Percentiles rank a stretch among this genome's conserved stretches.
These are phyloP conservation scores for Fusarium mexicanum DNA, from an alignment of 2,329 filamentous ascomycete species.

Conservation along the genomic window DNA sequence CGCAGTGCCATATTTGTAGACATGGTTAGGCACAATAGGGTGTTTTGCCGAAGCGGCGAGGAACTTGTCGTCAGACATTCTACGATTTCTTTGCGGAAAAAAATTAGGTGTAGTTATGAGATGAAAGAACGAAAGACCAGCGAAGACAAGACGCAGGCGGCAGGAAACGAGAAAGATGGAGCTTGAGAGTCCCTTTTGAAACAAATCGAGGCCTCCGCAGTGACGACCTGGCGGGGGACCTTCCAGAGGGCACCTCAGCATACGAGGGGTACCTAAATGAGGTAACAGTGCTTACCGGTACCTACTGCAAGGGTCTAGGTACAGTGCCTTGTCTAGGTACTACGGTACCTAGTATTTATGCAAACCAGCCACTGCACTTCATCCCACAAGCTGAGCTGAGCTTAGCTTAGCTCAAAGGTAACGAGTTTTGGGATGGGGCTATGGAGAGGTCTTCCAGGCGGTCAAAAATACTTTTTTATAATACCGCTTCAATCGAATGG, in stretches of 20 bases:
- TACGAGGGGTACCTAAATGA: conserved; percentile 14
- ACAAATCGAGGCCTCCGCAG: conserved; percentile 32
- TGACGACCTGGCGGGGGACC: conserved; percentile 29
- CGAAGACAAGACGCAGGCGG: conserved; percentile 9
- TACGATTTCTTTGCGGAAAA: conserved; percentile 11
- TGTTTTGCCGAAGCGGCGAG: conserved; percentile 70
- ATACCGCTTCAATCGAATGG: conserved; percentile 20
- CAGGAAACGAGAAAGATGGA: conserved; percentile 36
- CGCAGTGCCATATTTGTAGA: conserved; percentile 73
- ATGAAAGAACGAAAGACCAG: conserved; percentile 10
- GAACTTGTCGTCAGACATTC: conserved; percentile 64
- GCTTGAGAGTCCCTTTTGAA: conserved; percentile 36
- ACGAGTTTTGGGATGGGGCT: not conserved
- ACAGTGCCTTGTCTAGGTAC: not conserved
- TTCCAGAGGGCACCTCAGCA: conserved; percentile 3
- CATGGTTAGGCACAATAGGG: conserved; percentile 64
- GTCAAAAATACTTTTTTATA: conserved; percentile 7
- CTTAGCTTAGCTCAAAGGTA: not conserved
- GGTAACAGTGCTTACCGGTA: conserved; percentile 12
- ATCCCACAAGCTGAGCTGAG: not conserved
- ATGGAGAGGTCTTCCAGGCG: conserved; percentile 2
- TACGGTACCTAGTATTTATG: not conserved
- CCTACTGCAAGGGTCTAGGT: conserved; percentile 7
- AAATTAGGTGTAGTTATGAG: conserved; percentile 5
- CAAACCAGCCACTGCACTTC: conserved; percentile 9